Evolutionary conservation across 306 rosid genomes (phyloP).

Genomic region (Vigna hirtella): DNA sequence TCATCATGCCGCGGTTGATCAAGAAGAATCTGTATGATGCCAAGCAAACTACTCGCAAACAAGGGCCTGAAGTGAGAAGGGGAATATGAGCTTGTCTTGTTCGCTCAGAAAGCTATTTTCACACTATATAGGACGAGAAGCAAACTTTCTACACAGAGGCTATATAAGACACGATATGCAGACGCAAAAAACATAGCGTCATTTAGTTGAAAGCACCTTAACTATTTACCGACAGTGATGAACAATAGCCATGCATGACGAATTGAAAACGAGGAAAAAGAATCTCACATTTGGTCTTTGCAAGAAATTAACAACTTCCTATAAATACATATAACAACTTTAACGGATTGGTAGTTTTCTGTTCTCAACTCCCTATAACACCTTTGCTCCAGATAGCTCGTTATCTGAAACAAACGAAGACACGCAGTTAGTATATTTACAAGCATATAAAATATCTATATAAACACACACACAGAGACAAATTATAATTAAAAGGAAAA

Average conservation of each 20-base stretch:
- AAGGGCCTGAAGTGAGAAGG: conserved; percentile 62
- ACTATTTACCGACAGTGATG: too few species aligned
- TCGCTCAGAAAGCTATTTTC: conserved; percentile 1
- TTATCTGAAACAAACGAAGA: conserved; percentile 61
- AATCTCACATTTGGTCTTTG: conserved; percentile 86
- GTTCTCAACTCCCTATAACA: conserved; percentile 82
- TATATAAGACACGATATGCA: neutral
- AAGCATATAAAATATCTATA: neutral
- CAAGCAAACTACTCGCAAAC: conserved; percentile 78
- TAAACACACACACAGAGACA: too few species aligned
- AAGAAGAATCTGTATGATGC: conserved; percentile 71
- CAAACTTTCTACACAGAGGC: neutral
- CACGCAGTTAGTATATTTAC: neutral
- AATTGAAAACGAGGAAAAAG: conserved; percentile 8
- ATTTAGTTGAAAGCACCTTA: neutral
- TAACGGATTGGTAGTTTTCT: conserved; percentile 76
- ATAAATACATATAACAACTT: conserved; percentile 78
- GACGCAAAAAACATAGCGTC: conserved; percentile 25
- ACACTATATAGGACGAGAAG: neutral
- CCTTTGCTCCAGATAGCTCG: conserved; percentile 83
- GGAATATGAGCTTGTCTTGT: conserved; percentile 10
- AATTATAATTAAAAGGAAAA: neutral
- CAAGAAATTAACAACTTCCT: conserved; percentile 78
- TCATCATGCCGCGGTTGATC: conserved; percentile 72
- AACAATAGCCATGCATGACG: too few species aligned